These are phyloP conservation scores for Mycena latifolia DNA, from an alignment of 768 basidiomycete species.

Conservation along the genomic window DNA sequence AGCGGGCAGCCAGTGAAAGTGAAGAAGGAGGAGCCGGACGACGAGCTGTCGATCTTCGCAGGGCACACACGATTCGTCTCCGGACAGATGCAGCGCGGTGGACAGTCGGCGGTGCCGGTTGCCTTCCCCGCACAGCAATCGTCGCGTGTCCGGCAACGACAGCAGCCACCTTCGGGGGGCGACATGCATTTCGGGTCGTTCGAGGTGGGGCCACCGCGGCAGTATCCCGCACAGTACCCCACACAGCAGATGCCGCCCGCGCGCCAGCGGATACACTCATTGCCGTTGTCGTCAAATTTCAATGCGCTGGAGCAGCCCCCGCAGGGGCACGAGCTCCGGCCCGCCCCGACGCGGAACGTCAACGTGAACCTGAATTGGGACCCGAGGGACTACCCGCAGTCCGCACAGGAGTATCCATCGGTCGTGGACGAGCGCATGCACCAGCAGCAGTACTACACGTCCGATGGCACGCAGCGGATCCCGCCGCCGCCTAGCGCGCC, in stretches of 20 bases:
- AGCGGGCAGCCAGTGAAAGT: conserved; percentile 32
- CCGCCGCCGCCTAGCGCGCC: conserved; percentile 28
- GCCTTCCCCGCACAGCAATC: conserved; percentile 35
- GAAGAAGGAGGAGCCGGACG: conserved; percentile 66
- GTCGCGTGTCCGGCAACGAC: conserved; percentile 43
- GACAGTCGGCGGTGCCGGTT: conserved; percentile 55
- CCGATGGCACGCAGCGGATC: conserved; percentile 3
- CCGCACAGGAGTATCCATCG: conserved; percentile 24
- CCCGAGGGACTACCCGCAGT: conserved; percentile 24
- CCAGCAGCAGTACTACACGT: conserved; percentile 21
- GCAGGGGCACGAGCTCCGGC: conserved; percentile 7
- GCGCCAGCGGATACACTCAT: conserved; percentile 31
- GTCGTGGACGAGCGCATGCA: conserved; percentile 23
- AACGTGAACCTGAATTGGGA: conserved; percentile 32
- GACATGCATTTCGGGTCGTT: conserved; percentile 27
- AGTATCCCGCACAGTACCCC: conserved; percentile 20
- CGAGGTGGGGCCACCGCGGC: conserved; percentile 35
- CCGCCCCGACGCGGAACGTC: conserved; percentile 25
- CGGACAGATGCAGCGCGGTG: conserved; percentile 47
- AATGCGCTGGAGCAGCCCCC: background rate
- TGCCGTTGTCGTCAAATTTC: conserved; percentile 35
- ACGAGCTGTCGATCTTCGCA: conserved; percentile 78
- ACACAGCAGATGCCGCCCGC: conserved; percentile 27
- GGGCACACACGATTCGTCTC: conserved; percentile 76
- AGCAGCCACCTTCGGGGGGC: conserved; percentile 43